These are phyloP conservation scores for Singerocomus inundabilis DNA, from an alignment of 1,284 basidiomycete genomes.

Conservation along the genomic window DNA sequence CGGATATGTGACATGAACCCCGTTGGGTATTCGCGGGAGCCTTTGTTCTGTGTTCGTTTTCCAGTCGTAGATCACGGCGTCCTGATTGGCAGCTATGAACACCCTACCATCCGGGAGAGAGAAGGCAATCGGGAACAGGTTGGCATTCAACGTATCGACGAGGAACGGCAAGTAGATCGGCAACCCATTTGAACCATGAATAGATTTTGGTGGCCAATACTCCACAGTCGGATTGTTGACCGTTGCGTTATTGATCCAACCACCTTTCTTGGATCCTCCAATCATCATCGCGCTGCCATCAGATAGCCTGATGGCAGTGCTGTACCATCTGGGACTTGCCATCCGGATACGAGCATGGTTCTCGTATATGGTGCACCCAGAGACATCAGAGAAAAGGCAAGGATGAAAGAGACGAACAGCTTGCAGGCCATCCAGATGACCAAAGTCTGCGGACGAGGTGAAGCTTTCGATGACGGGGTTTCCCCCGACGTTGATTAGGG, in stretches of 20 bases:
- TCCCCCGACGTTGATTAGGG: slow-evolving; percentile 73
- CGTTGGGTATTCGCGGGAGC: slow-evolving; percentile 74
- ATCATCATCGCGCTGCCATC: slow-evolving; percentile 82
- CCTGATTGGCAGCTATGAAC: slow-evolving; percentile 78
- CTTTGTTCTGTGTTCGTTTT: slow-evolving; percentile 57
- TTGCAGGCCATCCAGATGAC: slow-evolving; percentile 72
- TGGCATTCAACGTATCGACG: slow-evolving; percentile 70
- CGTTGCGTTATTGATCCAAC: slow-evolving; percentile 78
- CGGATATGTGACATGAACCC: slow-evolving; percentile 79
- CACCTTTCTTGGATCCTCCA: slow-evolving; percentile 75
- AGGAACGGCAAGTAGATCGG: slow-evolving; percentile 66
- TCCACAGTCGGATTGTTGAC: slow-evolving; percentile 82
- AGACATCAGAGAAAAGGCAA: slow-evolving; percentile 51
- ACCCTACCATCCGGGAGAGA: slow-evolving; percentile 69
- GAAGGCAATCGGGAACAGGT: slow-evolving; percentile 79
- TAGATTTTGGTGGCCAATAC: slow-evolving; percentile 75
- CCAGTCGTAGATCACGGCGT: slow-evolving; percentile 82
- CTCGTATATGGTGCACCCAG: slow-evolving; percentile 62
- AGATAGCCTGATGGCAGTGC: slow-evolving; percentile 61
- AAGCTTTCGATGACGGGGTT: slow-evolving; percentile 67
- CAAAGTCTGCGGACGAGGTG: slow-evolving; percentile 70
- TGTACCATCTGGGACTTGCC: slow-evolving; percentile 78
- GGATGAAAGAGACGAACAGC: slow-evolving; percentile 72
- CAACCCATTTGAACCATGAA: slow-evolving; percentile 62
- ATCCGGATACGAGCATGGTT: slow-evolving; percentile 61